Conservation (phyloP, 257 asterid genomes). For the Thymus quinquecostatus region DNA sequence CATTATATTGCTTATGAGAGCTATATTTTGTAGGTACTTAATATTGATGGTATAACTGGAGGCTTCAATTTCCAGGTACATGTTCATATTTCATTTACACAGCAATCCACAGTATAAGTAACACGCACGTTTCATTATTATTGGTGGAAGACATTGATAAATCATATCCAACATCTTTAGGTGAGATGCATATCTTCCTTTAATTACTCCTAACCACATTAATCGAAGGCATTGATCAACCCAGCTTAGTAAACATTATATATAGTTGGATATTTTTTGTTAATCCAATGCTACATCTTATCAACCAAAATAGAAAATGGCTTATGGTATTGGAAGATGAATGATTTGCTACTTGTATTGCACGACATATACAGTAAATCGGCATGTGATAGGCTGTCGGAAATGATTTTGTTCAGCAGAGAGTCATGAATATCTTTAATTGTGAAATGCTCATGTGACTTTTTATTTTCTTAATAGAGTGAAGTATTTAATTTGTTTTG, state of each 20-base stretch:
- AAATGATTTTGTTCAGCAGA: not conserved
- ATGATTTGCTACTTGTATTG: not conserved
- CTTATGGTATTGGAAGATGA: conserved; percentile 1
- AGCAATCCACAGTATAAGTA: no score
- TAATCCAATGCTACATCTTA: not conserved
- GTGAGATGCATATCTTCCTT: not conserved
- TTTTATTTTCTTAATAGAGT: no score
- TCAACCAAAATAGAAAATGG: not conserved
- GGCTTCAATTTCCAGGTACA: conserved; percentile 96
- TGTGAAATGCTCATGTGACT: not conserved
- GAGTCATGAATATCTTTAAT: not conserved
- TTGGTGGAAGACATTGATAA: not conserved
- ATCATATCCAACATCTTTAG: not conserved
- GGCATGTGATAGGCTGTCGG: not conserved
- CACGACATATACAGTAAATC: not conserved
- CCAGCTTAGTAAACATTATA: not conserved
- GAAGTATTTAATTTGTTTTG: not conserved
- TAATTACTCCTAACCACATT: not conserved
- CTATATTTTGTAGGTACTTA: conserved; percentile 60
- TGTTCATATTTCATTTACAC: conserved; percentile 4
- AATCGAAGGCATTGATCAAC: not conserved
- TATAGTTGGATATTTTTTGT: no score
- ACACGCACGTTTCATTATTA: no score
- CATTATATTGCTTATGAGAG: conserved; percentile 22
- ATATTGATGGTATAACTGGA: conserved; percentile 88